These are phyloP conservation scores for Rhizopus arrhizus DNA, from an alignment of 371 early-diverging fungal genomes.

Conservation along the genomic window DNA sequence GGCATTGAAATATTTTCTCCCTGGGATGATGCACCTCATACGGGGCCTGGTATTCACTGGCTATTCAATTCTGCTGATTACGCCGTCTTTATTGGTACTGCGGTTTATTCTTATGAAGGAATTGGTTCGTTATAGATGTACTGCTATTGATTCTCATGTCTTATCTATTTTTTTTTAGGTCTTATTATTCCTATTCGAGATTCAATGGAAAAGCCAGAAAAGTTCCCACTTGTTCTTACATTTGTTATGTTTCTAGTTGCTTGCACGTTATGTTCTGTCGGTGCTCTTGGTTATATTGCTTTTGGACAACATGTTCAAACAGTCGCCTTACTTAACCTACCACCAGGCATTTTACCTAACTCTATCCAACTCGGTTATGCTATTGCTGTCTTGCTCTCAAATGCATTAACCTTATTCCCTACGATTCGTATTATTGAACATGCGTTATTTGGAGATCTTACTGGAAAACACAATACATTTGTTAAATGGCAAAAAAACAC, in stretches of 20 bases:
- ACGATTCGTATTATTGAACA: constrained; percentile 87
- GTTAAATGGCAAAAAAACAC: constrained; percentile 90
- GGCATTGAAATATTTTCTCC: constrained; percentile 28
- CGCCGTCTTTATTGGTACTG: constrained; percentile 88
- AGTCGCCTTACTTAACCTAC: constrained; percentile 82
- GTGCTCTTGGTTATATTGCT: constrained; percentile 80
- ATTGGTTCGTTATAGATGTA: constrained; percentile 38
- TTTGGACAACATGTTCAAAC: constrained; percentile 85
- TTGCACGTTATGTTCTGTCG: constrained; percentile 72
- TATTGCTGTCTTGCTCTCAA: constrained; percentile 85
- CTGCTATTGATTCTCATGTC: neutral
- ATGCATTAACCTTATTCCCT: constrained; percentile 86
- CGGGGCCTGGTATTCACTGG: constrained; percentile 49
- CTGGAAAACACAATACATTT: constrained; percentile 41
- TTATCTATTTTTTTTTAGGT: constrained; percentile 46
- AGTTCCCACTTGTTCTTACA: constrained; percentile 76
- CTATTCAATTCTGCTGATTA: constrained; percentile 57
- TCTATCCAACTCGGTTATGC: constrained; percentile 83
- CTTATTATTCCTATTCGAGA: constrained; percentile 89
- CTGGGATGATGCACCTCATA: constrained; percentile 10
- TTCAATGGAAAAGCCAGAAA: constrained; percentile 80
- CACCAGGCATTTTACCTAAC: constrained; percentile 55
- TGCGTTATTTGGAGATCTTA: constrained; percentile 56
- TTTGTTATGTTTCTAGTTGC: constrained; percentile 73
- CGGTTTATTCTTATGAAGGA: constrained; percentile 93